phyloP scores from a whole-genome alignment of 2,329 filamentous ascomycete species.

The Huntiella omanensis region DNA sequence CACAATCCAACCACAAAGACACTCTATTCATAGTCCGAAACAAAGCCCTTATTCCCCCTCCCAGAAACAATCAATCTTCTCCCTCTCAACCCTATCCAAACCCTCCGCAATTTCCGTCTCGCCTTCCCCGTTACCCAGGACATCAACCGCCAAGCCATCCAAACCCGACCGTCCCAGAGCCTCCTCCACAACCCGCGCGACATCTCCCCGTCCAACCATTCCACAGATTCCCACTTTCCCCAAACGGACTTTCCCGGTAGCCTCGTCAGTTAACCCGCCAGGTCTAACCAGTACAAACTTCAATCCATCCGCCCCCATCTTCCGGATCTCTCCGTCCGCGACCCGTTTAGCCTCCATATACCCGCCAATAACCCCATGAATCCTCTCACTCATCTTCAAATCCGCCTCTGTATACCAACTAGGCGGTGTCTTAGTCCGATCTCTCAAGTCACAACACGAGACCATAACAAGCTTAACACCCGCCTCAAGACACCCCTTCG shows the following conservation, averaged over 20 bases:
- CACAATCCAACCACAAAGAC: too few species aligned
- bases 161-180: slow-evolving; percentile 22
- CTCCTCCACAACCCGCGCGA: slow-evolving; percentile 24
- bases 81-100: slow-evolving; percentile 20
- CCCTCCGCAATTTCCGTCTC: slow-evolving; percentile 19
- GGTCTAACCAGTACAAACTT: slow-evolving; percentile 28
- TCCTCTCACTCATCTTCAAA: slow-evolving; percentile 17
- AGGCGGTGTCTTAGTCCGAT: slow-evolving; percentile 20
- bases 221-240: slow-evolving; percentile 22
- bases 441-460: slow-evolving; percentile 25
- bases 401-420: slow-evolving; percentile 25
- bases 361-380: slow-evolving; percentile 21
- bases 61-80: slow-evolving; percentile 17
- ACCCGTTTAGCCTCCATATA: slow-evolving; percentile 25
- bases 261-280: slow-evolving; percentile 21
- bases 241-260: slow-evolving; percentile 21
- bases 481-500: slow-evolving; percentile 29
- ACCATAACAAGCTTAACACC: slow-evolving; percentile 26
- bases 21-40: too few species aligned
- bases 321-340: slow-evolving; percentile 22
- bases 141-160: slow-evolving; percentile 24
- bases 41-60: too few species aligned
- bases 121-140: slow-evolving; percentile 21
- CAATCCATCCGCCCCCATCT: slow-evolving; percentile 15
- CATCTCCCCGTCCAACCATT: slow-evolving; percentile 24